These are phyloP conservation scores for Adansonia digitata DNA, from an alignment of 345 rosid genomes.

Conservation along the genomic window DNA sequence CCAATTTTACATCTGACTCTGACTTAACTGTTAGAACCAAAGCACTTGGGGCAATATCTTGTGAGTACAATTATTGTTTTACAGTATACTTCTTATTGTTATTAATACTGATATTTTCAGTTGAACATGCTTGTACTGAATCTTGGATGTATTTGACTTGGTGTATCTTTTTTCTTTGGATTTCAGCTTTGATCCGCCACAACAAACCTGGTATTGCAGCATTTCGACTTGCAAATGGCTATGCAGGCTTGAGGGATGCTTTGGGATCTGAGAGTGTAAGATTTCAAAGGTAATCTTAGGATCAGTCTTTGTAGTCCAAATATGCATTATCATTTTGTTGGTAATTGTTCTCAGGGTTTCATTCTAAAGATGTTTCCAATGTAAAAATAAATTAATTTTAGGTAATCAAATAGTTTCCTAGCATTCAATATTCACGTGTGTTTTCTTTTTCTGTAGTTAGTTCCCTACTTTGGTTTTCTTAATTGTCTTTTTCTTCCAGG, in stretches of 20 bases:
- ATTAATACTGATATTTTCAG: not conserved
- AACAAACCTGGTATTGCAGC: constrained; percentile 75
- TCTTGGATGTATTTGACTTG: constrained; percentile 8
- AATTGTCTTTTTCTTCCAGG: constrained; percentile 39
- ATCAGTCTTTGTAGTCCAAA: not conserved
- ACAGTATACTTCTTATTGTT: not conserved
- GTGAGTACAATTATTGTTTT: constrained; percentile 39
- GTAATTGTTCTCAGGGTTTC: not conserved
- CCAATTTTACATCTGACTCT: constrained; percentile 62
- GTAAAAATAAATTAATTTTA: not conserved
- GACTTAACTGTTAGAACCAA: constrained; percentile 64
- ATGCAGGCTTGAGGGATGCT: constrained; percentile 73
- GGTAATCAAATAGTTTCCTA: not conserved
- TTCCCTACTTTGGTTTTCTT: not conserved
- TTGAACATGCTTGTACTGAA: not conserved
- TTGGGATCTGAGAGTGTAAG: constrained; percentile 57
- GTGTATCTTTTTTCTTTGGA: constrained; percentile 10
- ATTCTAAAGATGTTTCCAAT: not conserved
- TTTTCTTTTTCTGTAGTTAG: not conserved
- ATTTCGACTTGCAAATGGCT: constrained; percentile 88
- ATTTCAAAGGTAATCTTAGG: constrained; percentile 64
- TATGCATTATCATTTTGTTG: not conserved
- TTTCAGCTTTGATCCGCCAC: constrained; percentile 75
- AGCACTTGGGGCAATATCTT: constrained; percentile 91
- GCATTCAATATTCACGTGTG: not conserved